These are phyloP conservation scores for Tuber brumale DNA, from an alignment of 495 filamentous ascomycete species.

Conservation along the genomic window DNA sequence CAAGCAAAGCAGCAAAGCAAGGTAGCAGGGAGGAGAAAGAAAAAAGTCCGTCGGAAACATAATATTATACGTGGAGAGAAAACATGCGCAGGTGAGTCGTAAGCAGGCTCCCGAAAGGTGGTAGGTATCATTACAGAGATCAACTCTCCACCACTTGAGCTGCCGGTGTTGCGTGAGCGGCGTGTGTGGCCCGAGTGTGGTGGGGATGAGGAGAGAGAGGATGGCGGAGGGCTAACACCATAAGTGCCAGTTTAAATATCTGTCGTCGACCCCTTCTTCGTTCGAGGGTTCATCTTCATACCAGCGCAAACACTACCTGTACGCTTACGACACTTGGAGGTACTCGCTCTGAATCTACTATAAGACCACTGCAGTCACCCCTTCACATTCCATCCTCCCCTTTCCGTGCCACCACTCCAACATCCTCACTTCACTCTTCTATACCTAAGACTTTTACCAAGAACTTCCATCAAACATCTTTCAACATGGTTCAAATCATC, in stretches of 20 bases:
- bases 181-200: slow-evolving; percentile 33
- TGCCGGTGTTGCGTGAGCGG: slow-evolving; percentile 34
- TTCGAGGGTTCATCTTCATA: slow-evolving; percentile 7
- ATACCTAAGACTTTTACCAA: slow-evolving; percentile 2
- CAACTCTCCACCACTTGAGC: slow-evolving; percentile 8
- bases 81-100: slow-evolving; percentile 13
- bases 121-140: not conserved
- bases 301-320: slow-evolving; percentile 5
- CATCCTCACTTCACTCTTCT: slow-evolving; percentile 10
- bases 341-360: slow-evolving; percentile 11
- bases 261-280: slow-evolving; percentile 21
- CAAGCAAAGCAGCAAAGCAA: not conserved
- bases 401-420: not conserved
- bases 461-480: slow-evolving; percentile 19
- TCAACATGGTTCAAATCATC: slow-evolving; percentile 24
- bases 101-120: slow-evolving; percentile 19
- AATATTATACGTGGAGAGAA: not conserved
- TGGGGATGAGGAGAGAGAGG: not conserved
- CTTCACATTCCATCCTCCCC: slow-evolving; percentile 9
- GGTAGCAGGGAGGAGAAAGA: not conserved
- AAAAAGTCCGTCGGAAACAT: not conserved
- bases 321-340: slow-evolving; percentile 21
- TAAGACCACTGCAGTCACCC: not conserved
- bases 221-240: not conserved
- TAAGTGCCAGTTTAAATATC: slow-evolving; percentile 24